Evolutionary conservation across 331 rosid species (phyloP), one percentile per base, ranked within the genome.

Genomic region (Phaseolus coccineus): DNA sequence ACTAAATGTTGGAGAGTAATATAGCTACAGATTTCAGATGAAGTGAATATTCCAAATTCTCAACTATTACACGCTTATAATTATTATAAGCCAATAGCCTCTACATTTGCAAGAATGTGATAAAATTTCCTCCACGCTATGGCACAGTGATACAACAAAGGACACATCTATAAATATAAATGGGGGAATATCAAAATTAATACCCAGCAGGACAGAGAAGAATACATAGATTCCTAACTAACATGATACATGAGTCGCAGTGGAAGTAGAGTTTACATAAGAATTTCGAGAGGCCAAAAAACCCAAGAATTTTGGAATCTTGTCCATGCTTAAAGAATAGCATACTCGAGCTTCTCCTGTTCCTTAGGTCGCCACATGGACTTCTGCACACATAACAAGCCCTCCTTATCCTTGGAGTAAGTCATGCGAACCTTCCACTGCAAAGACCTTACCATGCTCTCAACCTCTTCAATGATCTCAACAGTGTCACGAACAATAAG

Each of bases 381-480:
- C 86, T 96, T 96, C 85, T 96, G 89, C 71, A 92, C 94, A 47
- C 92, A 88, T 35, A 96, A 73, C 88, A 96, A 86, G 62, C 92
- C 98, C 84, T 96, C 97, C 40, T 86, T 90, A 33, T 91, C 93
- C 84, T 90, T 90, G 6, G 95, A 87, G 82, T 78, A 91, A 52
- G 93, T 85, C 87, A 89, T 71, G 37, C 96, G 93, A 71, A 96
- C 94, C 85, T 93, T 90, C 99, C 99, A 96, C 19, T 90, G 86
- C 96, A 93, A 82, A 4, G 97, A 86, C 82, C 28, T 90, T 31
- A 58, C 84, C 92, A 93, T 71, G 83, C 61, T 90, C 87, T 91
- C 92, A 51, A 96, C 80, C 85, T 90, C 94, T 5, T 77, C 85
- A 11, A 87, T 82, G 70, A 83, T 89, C 82, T 86, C 93, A 12